Conservation (phyloP, 78 protist species). For the Dictyostelium citrinum region DNA sequence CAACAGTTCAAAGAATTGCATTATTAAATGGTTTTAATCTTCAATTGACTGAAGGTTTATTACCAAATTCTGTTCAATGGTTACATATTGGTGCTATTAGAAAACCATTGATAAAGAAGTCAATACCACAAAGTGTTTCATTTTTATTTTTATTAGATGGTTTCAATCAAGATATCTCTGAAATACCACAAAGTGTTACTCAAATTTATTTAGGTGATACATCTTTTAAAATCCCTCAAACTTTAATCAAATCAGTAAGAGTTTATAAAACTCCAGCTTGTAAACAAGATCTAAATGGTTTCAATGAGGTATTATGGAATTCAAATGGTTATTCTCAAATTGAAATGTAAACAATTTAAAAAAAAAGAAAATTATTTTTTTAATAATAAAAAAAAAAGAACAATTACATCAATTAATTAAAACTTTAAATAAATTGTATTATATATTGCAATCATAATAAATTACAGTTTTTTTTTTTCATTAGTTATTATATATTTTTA, state of each 20-base stretch:
- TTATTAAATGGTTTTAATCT: background rate
- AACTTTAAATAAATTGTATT: no score
- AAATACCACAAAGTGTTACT: background rate
- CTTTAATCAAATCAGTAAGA: background rate
- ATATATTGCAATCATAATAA: no score
- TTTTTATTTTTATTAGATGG: background rate
- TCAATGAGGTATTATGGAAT: background rate
- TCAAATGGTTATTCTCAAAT: background rate
- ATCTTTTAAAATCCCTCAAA: background rate
- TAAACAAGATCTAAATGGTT: background rate
- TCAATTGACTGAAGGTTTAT: background rate
- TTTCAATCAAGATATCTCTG: background rate
- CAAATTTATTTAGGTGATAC: background rate
- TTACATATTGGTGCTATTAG: background rate
- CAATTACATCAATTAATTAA: no score
- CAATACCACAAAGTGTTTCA: background rate
- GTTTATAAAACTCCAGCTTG: background rate
- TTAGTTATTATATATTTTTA: no score
- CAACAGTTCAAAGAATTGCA: background rate
- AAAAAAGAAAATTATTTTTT: no score
- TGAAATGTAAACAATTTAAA: background rate
- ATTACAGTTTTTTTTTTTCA: no score
- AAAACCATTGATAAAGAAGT: background rate
- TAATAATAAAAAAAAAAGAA: no score
- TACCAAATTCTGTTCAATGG: background rate